Base-by-base conservation (phyloP, 2,329 filamentous ascomycete species). In the Myriosclerotinia scirpicola region DNA sequence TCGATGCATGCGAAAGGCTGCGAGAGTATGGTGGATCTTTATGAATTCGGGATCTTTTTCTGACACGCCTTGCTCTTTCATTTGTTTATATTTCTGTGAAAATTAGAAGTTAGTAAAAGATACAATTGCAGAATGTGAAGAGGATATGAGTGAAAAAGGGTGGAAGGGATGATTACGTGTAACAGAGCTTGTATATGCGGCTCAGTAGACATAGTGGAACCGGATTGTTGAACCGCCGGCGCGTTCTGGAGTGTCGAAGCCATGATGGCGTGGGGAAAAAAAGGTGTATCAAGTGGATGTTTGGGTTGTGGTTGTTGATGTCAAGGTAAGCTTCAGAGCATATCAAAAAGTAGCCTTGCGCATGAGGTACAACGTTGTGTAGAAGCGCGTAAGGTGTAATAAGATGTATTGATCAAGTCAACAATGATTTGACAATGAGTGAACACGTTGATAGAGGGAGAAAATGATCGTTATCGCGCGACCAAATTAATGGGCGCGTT, bases 31-130 rank as follows among this genome's bases (percentile, higher is more conserved):
- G 64, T 92, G 89, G 42, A 88, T 86, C 79, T 95, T 96, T 74
- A 94, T 84, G 75, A 90, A 93, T 77, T 98, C 93, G 55, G 94
- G 94, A 75, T 98, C 93, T 66, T 85, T 90, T 66, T 88, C 84
- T 52, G 91, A 87, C 34, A 96, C 89, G 72, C 93, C 93, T 74
- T 89, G 85, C 66, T 91, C 86, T 79, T 94, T 95, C 90, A 98
- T 93, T 77, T 91, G 87, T 76, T 91, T 90, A 71, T 91, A 95
- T 84, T 92, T 93, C 93, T 97, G 74, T 60, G 56, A 65, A 59
- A 76, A 68, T 54, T 50, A n/a, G 58, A 42, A 15, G 58, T 69
- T 59, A 54, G 54, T 30, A 56, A 56, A n/a, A 12, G 17, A 17
- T 15, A 52, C 15, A 30, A 58, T 66, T 44, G 44, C 52, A 59